Percentiles rank a stretch among this genome's conserved stretches.
These are phyloP conservation scores for Xylaria hypoxylon DNA, from an alignment of 2,329 filamentous ascomycete genomes.

Conservation along the genomic window DNA sequence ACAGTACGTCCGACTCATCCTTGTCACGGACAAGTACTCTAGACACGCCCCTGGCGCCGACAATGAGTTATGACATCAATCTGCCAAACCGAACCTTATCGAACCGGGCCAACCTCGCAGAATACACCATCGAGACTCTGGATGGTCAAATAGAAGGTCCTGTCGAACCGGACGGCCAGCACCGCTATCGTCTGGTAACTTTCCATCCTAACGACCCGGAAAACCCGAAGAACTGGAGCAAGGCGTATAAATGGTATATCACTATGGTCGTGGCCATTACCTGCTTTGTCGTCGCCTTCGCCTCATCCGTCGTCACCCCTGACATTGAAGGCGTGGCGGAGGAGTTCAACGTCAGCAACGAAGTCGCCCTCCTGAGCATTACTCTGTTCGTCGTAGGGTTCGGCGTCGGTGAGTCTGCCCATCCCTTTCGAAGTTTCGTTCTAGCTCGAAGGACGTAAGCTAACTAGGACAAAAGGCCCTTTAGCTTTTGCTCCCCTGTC, in stretches of 20 bases:
- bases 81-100: conserved; percentile 75
- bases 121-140: conserved; percentile 73
- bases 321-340: conserved; percentile 73
- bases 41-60: conserved; percentile 21
- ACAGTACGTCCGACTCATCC: conserved; percentile 10
- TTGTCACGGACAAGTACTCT: conserved; percentile 30
- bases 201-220: conserved; percentile 78
- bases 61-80: conserved; percentile 54
- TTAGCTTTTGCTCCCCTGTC: conserved; percentile 84
- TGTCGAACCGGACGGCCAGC: conserved; percentile 44
- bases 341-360: conserved; percentile 75
- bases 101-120: conserved; percentile 69
- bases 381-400: conserved; percentile 86
- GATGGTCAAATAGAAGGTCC: conserved; percentile 70
- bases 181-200: conserved; percentile 69
- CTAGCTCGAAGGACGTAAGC: background rate
- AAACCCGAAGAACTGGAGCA: conserved; percentile 89
- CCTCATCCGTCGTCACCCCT: conserved; percentile 81
- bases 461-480: conserved; percentile 62
- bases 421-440: background rate
- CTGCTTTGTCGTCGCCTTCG: conserved; percentile 79
- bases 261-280: conserved; percentile 86
- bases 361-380: conserved; percentile 78
- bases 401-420: conserved; percentile 69
- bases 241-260: conserved; percentile 81